phyloP scores from a whole-genome alignment of 192 early-diverging fungal genomes.

The Endogone sp. region DNA sequence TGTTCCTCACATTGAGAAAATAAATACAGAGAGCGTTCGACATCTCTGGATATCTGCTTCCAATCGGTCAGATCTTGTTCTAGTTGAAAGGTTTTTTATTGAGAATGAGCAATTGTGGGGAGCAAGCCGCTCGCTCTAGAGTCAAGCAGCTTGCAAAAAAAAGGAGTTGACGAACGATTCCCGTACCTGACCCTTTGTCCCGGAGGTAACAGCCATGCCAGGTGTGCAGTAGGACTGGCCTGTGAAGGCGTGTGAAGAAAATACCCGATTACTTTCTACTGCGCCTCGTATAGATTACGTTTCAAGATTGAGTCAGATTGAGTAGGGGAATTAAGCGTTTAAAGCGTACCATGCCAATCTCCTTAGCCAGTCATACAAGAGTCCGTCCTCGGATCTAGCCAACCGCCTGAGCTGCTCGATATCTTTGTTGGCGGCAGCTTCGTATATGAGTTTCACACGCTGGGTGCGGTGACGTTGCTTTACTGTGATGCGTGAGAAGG shows the following conservation, averaged over 20 bases:
- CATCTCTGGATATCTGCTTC: slow-evolving; percentile 31
- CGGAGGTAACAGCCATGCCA: slow-evolving; percentile 29
- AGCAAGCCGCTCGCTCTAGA: background rate
- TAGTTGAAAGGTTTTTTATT: slow-evolving; percentile 2
- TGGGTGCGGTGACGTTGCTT: too few relatives aligned
- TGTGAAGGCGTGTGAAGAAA: too few relatives aligned
- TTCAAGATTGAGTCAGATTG: background rate
- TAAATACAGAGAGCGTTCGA: slow-evolving; percentile 34
- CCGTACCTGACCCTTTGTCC: slow-evolving; percentile 31
- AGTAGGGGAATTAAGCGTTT: too few relatives aligned
- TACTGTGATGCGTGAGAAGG: too few relatives aligned
- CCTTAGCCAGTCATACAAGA: slow-evolving; percentile 16
- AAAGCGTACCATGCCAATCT: slow-evolving; percentile 25
- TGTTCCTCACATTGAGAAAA: slow-evolving; percentile 29
- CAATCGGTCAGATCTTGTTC: slow-evolving; percentile 31
- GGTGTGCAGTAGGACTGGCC: slow-evolving; percentile 35
- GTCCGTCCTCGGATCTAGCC: slow-evolving; percentile 16
- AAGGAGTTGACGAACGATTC: background rate
- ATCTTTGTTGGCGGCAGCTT: slow-evolving; percentile 8
- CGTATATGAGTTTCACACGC: too few relatives aligned
- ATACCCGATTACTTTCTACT: too few relatives aligned
- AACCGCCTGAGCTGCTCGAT: slow-evolving; percentile 14
- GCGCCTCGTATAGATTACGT: too few relatives aligned
- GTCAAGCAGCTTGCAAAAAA: too few relatives aligned
- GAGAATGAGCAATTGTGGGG: too few relatives aligned